Evolutionary conservation across 495 filamentous ascomycete genomes (phyloP).

Genomic region (Hyaloscypha bicolor): DNA sequence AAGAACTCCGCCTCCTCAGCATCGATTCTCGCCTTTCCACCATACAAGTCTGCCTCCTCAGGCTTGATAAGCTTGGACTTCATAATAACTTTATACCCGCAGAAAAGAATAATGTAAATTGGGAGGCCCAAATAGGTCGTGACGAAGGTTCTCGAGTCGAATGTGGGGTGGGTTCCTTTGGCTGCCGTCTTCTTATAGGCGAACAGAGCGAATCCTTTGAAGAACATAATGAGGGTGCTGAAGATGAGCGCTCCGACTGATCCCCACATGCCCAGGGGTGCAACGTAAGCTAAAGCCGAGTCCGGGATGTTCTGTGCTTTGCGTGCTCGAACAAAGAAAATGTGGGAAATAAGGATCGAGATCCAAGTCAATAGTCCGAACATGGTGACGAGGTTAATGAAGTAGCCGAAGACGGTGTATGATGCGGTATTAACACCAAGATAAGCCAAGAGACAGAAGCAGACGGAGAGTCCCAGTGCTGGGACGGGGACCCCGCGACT

Average conservation of each 20-base stretch:
- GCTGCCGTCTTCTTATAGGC: conserved; percentile 64
- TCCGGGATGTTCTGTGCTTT: conserved; percentile 71
- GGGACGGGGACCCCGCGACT: conserved; percentile 74
- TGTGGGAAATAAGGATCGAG: conserved; percentile 80
- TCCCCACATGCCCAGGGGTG: conserved; percentile 68
- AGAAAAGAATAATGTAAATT: conserved; percentile 59
- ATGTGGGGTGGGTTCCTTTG: conserved; percentile 71
- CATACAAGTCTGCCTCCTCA: conserved; percentile 65
- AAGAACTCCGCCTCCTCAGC: conserved; percentile 72
- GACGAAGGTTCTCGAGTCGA: conserved; percentile 29
- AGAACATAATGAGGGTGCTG: conserved; percentile 70
- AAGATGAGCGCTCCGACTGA: conserved; percentile 69
- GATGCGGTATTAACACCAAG: conserved; percentile 75
- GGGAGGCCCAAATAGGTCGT: conserved; percentile 31
- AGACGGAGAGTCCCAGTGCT: conserved; percentile 61
- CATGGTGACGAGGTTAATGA: conserved; percentile 81
- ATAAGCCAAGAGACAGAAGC: conserved; percentile 71
- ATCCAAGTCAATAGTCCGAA: conserved; percentile 85
- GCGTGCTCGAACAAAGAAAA: conserved; percentile 76
- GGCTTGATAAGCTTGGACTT: conserved; percentile 56
- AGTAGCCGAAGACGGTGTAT: conserved; percentile 75
- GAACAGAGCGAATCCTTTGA: conserved; percentile 81
- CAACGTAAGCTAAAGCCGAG: conserved; percentile 66
- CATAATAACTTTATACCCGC: conserved; percentile 67
- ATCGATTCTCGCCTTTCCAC: conserved; percentile 74